Conservation (phyloP, 352 stramenopile genomes). For the Pythium sukuiense region DNA sequence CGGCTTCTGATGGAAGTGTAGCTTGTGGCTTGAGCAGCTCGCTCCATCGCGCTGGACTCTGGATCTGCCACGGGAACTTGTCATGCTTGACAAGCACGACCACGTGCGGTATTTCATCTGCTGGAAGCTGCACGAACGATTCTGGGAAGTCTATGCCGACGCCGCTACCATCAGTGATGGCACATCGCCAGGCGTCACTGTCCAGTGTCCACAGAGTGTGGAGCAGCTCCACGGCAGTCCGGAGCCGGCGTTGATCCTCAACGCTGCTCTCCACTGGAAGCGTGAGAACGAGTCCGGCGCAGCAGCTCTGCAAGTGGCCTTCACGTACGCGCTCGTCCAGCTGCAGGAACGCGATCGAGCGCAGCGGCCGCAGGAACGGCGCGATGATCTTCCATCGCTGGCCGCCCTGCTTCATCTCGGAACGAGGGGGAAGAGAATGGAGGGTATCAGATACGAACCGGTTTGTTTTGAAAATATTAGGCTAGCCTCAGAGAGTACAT, state of each 20-base stretch:
- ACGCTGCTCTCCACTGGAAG: conserved; percentile 15
- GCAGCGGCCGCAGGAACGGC: conserved; percentile 8
- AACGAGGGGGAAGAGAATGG: neutral
- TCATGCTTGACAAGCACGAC: conserved; percentile 21
- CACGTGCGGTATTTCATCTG: neutral
- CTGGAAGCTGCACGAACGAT: neutral
- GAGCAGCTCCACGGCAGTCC: conserved; percentile 16
- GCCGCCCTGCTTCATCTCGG: neutral
- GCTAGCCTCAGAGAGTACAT: neutral
- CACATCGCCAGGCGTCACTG: conserved; percentile 8
- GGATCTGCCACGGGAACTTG: conserved; percentile 20
- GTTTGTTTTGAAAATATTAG: neutral
- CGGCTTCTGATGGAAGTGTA: neutral
- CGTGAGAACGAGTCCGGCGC: conserved; percentile 9
- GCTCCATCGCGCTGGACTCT: conserved; percentile 6
- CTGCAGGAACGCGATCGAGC: neutral
- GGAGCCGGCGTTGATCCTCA: conserved; percentile 2
- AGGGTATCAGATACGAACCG: neutral
- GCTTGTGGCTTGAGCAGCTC: conserved; percentile 4
- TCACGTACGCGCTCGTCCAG: conserved; percentile 9
- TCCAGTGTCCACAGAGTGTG: conserved; percentile 18
- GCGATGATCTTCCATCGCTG: conserved; percentile 5
- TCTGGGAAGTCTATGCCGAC: conserved; percentile 1
- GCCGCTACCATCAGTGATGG: neutral
- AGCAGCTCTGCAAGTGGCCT: conserved; percentile 11